Conservation (phyloP, 805 yeast genomes). For the Cyberlindnera suaveolens region DNA sequence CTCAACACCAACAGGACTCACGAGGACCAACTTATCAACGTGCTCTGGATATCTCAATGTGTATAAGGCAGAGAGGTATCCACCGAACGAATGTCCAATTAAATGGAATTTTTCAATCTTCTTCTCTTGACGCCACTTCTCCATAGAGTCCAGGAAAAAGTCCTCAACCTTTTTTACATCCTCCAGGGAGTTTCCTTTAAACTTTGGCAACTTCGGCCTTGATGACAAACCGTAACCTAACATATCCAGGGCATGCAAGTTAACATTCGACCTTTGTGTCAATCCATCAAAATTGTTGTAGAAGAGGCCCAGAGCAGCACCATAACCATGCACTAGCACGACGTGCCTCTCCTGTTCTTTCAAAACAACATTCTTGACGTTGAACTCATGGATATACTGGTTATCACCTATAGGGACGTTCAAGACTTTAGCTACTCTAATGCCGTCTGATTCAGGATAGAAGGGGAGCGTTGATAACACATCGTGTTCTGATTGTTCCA, state of each 20-base stretch:
- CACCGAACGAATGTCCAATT: slow-evolving; percentile 70
- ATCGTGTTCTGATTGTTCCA: slow-evolving; percentile 36
- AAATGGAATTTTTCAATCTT: slow-evolving; percentile 47
- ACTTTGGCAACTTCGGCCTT: slow-evolving; percentile 35
- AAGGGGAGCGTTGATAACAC: slow-evolving; percentile 56
- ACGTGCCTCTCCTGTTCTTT: slow-evolving; percentile 35
- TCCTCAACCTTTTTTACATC: slow-evolving; percentile 28
- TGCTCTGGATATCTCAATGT: slow-evolving; percentile 48
- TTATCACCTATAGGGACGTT: slow-evolving; percentile 48
- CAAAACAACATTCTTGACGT: slow-evolving; percentile 39
- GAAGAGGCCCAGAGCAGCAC: slow-evolving; percentile 77
- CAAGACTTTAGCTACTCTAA: slow-evolving; percentile 38
- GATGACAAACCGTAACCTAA: slow-evolving; percentile 60
- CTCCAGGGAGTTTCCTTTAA: slow-evolving; percentile 14
- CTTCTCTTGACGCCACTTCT: slow-evolving; percentile 47
- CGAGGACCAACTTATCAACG: slow-evolving; percentile 45
- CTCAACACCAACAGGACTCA: slow-evolving; percentile 73
- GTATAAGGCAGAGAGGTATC: slow-evolving; percentile 57
- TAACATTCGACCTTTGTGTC: slow-evolving; percentile 43
- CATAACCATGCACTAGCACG: slow-evolving; percentile 79
- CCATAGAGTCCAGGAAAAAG: slow-evolving; percentile 42
- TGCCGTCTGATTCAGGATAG: slow-evolving; percentile 47
- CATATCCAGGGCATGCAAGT: slow-evolving; percentile 55
- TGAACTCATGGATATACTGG: slow-evolving; percentile 66
- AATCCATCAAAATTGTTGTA: slow-evolving; percentile 54